phyloP scores from a whole-genome alignment of 805 yeast species.

The Myxozyma vanderwaltii region DNA sequence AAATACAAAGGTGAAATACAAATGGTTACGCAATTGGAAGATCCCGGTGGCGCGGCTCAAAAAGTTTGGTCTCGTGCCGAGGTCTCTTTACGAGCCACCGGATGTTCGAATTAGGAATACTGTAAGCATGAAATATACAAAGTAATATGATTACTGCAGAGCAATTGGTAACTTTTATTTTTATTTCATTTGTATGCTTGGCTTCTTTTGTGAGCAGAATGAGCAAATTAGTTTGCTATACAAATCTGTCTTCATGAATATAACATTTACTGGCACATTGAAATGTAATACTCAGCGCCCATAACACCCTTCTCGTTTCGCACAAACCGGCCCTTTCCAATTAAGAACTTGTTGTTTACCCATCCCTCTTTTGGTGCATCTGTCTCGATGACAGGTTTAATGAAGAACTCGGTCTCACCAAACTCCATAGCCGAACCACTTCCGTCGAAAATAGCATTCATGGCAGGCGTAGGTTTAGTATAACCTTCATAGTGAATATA shows the following conservation, averaged over 20 bases:
- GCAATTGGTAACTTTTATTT: too few relatives aligned
- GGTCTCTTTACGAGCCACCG: too few relatives aligned
- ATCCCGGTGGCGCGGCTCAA: constrained; percentile 8
- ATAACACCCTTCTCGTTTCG: constrained; percentile 51
- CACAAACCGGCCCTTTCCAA: constrained; percentile 63
- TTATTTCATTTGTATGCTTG: too few relatives aligned
- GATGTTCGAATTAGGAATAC: too few relatives aligned
- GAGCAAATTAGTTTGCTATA: too few relatives aligned
- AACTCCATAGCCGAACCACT: constrained; percentile 27
- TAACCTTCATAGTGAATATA: constrained; percentile 30
- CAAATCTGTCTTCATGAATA: too few relatives aligned
- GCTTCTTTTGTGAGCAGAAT: too few relatives aligned
- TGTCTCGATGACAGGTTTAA: constrained; percentile 48
- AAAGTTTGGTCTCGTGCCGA: background rate
- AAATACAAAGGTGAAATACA: too few relatives aligned
- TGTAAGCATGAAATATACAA: too few relatives aligned
- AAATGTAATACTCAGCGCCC: constrained; percentile 59
- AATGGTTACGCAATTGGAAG: background rate
- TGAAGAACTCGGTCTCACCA: constrained; percentile 41
- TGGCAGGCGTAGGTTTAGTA: constrained; percentile 28
- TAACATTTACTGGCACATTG: constrained; percentile 40
- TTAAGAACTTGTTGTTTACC: constrained; percentile 52
- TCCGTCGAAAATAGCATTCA: constrained; percentile 30
- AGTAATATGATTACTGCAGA: too few relatives aligned
- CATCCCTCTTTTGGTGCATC: constrained; percentile 51